Evolutionary conservation across 1,139 yeast species (phyloP).

Genomic region (Blastobotrys petasosporus): DNA sequence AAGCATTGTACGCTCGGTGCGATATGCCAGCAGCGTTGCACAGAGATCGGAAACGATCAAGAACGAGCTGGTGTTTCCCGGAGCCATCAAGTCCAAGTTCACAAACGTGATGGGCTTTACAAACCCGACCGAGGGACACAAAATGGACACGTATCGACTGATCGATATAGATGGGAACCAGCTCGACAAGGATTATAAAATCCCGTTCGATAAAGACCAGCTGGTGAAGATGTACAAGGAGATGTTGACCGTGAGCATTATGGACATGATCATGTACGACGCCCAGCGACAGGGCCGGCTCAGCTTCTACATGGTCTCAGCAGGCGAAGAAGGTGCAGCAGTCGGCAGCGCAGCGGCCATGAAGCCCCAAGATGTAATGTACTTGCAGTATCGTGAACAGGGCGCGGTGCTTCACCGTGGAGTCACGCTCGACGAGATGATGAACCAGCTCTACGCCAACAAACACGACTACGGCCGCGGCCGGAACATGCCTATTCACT

Average conservation of each 20-base stretch:
- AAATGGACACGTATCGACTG: slow-evolving; percentile 31
- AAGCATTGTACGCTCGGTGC: no score
- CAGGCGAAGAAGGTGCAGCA: slow-evolving; percentile 37
- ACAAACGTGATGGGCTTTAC: slow-evolving; percentile 22
- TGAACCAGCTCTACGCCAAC: slow-evolving; percentile 34
- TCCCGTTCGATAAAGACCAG: slow-evolving; percentile 26
- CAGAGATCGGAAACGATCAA: slow-evolving; percentile 25
- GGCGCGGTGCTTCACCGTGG: slow-evolving; percentile 35
- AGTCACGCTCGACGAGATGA: slow-evolving; percentile 30
- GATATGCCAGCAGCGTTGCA: slow-evolving; percentile 14
- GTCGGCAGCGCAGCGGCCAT: slow-evolving; percentile 36
- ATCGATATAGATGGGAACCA: slow-evolving; percentile 29
- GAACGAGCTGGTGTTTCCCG: slow-evolving; percentile 30
- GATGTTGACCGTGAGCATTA: slow-evolving; percentile 31
- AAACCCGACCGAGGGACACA: slow-evolving; percentile 22
- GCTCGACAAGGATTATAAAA: slow-evolving; percentile 24
- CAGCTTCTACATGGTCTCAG: slow-evolving; percentile 35
- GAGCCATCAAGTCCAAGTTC: slow-evolving; percentile 29
- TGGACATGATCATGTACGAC: slow-evolving; percentile 34
- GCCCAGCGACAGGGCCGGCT: slow-evolving; percentile 37
- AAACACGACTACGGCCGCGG: slow-evolving; percentile 32
- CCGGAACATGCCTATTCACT: slow-evolving; percentile 36
- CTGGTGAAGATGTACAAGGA: slow-evolving; percentile 31
- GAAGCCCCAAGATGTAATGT: slow-evolving; percentile 30
- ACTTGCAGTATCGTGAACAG: slow-evolving; percentile 34